Percentiles rank a stretch among this genome's conserved stretches.
phyloP scores from a whole-genome alignment of 805 yeast genomes.

The Yarrowia divulgata region DNA sequence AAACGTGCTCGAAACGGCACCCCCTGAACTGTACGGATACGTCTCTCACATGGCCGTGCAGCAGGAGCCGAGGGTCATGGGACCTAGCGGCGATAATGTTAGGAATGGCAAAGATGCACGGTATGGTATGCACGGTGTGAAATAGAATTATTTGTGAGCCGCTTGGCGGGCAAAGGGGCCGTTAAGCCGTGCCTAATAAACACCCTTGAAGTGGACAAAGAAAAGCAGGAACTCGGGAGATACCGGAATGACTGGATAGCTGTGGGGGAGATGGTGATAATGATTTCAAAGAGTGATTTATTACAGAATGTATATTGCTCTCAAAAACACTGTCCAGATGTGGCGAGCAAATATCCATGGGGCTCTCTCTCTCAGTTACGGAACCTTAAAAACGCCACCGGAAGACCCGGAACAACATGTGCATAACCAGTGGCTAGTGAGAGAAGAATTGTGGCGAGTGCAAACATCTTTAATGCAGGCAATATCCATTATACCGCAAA shows the following conservation, averaged over 20 bases:
- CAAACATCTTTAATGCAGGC: conserved; percentile 9
- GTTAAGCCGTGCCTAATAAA: neutral
- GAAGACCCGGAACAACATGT: conserved; percentile 31
- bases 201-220: neutral
- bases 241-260: neutral
- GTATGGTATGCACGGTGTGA: too few species aligned
- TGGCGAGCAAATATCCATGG: conserved; percentile 3
- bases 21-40: neutral
- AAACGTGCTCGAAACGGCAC: too few species aligned
- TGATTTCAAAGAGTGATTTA: too few species aligned
- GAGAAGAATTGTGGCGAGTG: conserved; percentile 22
- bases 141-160: conserved; percentile 3
- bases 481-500: conserved; percentile 5
- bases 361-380: neutral
- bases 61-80: conserved; percentile 12
- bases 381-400: neutral
- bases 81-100: conserved; percentile 21
- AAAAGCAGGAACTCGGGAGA: neutral
- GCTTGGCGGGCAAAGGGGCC: conserved; percentile 16
- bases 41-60: neutral
- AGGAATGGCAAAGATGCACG: conserved; percentile 4
- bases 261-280: too few species aligned
- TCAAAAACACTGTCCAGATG: neutral
- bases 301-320: neutral
- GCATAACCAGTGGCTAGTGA: conserved; percentile 34